Evolutionary conservation across 2,329 filamentous ascomycete species (phyloP).

Genomic region (Periconia digitata): DNA sequence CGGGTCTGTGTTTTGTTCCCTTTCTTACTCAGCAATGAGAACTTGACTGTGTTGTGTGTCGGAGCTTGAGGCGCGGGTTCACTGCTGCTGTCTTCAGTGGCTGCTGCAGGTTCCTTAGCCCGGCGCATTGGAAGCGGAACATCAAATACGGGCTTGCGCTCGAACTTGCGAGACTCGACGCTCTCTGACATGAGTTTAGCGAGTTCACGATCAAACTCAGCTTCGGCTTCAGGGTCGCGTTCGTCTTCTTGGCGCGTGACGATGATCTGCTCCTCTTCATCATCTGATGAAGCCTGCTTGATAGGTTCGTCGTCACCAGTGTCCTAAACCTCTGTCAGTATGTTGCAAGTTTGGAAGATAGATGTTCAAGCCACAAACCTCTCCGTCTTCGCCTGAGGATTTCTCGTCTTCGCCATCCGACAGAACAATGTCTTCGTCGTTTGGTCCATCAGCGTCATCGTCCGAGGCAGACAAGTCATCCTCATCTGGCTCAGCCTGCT

Average conservation of each 20-base stretch:
- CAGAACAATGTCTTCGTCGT: conserved; percentile 45
- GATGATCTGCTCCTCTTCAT: conserved; percentile 83
- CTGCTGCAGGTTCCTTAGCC: conserved; percentile 58
- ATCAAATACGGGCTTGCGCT: conserved; percentile 91
- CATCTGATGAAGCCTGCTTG: conserved; percentile 63
- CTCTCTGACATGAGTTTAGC: conserved; percentile 99
- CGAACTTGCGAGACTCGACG: conserved; percentile 91
- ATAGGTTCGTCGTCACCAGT: conserved; percentile 49
- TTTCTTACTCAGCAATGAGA: conserved; percentile 91
- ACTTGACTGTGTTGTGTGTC: conserved; percentile 76
- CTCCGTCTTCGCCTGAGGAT: conserved; percentile 55
- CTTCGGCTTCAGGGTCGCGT: conserved; percentile 89
- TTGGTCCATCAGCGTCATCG: conserved; percentile 62
- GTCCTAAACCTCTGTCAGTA: conserved; percentile 29
- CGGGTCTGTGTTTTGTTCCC: conserved; percentile 96
- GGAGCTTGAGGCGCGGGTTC: conserved; percentile 43
- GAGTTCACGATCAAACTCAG: conserved; percentile 96
- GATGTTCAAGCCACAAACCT: conserved; percentile 39
- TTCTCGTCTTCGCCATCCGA: conserved; percentile 58
- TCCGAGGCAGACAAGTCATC: conserved; percentile 72
- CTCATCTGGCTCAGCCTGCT: conserved; percentile 70
- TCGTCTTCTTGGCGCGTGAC: conserved; percentile 90
- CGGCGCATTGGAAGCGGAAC: conserved; percentile 92
- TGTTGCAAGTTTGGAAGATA: not conserved
- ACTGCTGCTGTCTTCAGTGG: conserved; percentile 43